phyloP scores from a whole-genome alignment of 1,284 basidiomycete genomes.

The Mycena citricolor region DNA sequence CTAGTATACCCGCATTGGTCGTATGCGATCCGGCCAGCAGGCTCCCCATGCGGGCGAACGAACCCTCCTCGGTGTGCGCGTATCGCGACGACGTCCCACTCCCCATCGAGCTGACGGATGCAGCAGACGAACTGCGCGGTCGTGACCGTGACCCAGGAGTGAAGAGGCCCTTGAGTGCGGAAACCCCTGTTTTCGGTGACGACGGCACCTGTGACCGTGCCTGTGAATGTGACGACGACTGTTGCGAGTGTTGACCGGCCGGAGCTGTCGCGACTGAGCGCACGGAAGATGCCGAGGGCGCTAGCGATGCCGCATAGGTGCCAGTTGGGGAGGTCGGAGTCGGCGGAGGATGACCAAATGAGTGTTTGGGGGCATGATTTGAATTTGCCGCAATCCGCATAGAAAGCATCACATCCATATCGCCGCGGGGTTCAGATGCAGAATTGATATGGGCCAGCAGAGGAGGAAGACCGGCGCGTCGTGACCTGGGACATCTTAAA shows the following conservation, averaged over 20 bases:
- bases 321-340: slow-evolving; percentile 14
- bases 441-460: slow-evolving; percentile 39
- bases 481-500: slow-evolving; percentile 3
- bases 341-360: too few species aligned
- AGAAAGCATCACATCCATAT: slow-evolving; percentile 79
- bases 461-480: slow-evolving; percentile 40
- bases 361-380: too few species aligned
- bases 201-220: too few species aligned
- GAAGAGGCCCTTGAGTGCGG: slow-evolving; percentile 24
- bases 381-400: slow-evolving; percentile 63
- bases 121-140: slow-evolving; percentile 16
- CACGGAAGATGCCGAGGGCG: slow-evolving; percentile 12
- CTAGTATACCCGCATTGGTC: too few species aligned
- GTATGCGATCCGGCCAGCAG: slow-evolving; percentile 6
- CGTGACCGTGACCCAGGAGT: slow-evolving; percentile 4
- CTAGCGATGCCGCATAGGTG: slow-evolving; percentile 15
- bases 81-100: background rate
- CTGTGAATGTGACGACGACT: background rate
- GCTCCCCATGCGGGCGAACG: slow-evolving; percentile 19
- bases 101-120: slow-evolving; percentile 4
- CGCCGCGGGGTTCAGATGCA: slow-evolving; percentile 59
- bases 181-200: slow-evolving; percentile 8
- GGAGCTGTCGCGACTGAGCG: slow-evolving; percentile 12
- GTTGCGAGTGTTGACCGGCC: background rate
- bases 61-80: slow-evolving; percentile 1